These are phyloP conservation scores for Boletus barrowsii DNA, from an alignment of 768 basidiomycete genomes.

Conservation along the genomic window DNA sequence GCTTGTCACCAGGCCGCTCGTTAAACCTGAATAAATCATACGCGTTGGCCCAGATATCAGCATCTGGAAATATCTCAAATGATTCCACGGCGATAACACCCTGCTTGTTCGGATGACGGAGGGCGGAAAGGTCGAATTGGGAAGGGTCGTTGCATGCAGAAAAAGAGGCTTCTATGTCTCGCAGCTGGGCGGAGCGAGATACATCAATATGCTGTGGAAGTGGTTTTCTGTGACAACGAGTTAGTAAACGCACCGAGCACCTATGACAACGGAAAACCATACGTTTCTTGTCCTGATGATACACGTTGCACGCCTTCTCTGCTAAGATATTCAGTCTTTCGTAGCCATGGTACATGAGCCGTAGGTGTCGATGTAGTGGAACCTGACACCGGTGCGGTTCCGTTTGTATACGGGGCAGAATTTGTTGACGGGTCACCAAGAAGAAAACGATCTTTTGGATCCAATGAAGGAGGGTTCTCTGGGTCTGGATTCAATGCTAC, in stretches of 20 bases:
- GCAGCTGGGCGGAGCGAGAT: slow-evolving; percentile 69
- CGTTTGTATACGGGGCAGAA: slow-evolving; percentile 41
- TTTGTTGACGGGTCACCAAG: slow-evolving; percentile 61
- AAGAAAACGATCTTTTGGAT: slow-evolving; percentile 74
- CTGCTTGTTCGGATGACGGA: slow-evolving; percentile 80
- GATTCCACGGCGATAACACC: slow-evolving; percentile 73
- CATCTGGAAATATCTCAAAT: slow-evolving; percentile 81
- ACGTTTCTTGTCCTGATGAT: slow-evolving; percentile 53
- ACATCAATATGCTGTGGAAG: slow-evolving; percentile 57
- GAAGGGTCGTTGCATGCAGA: slow-evolving; percentile 49
- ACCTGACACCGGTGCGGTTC: slow-evolving; percentile 31
- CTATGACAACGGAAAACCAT: slow-evolving; percentile 20
- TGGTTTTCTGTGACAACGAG: slow-evolving; percentile 42
- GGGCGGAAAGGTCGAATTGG: slow-evolving; percentile 50
- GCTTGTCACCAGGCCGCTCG: slow-evolving; percentile 79
- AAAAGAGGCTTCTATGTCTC: slow-evolving; percentile 79
- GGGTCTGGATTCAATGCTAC: slow-evolving; percentile 66
- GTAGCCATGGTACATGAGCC: slow-evolving; percentile 81
- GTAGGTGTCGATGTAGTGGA: slow-evolving; percentile 46
- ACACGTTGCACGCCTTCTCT: slow-evolving; percentile 51
- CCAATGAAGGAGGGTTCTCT: slow-evolving; percentile 53
- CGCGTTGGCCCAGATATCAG: slow-evolving; percentile 84
- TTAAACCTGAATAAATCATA: slow-evolving; percentile 85
- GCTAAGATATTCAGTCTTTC: slow-evolving; percentile 88
- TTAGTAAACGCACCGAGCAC: neutral